Base-by-base conservation (phyloP, 2,329 filamentous ascomycete species). In the Coniochaeta hoffmannii region DNA sequence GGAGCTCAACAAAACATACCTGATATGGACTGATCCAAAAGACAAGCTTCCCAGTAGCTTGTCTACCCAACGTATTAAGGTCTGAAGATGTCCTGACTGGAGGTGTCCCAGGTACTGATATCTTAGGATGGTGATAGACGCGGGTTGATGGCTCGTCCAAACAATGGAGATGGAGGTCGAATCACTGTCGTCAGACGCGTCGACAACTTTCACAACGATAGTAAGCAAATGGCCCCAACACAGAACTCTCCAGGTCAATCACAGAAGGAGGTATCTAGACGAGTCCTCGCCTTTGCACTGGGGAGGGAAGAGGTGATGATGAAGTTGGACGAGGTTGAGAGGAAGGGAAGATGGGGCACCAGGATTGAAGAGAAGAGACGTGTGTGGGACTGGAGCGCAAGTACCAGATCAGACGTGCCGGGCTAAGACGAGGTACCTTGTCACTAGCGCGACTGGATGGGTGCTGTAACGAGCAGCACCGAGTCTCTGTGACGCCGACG, bases 361-460 rank as follows among this genome's bases (percentile, higher is more conserved):
- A 53, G 50, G 32, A 36, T 38, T 35, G 41, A 54, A 51, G 56
- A 57, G 51, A 53, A 59, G 56, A 54, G 32, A 57, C 54, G 57
- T 55, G 58, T 58, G 61, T 61, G 58, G 57, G 62, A 57, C 59
- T 26, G 26, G 22, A 31, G 56, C 53, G 22, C 52, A 59, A 57
- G 57, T 62, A 61, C 57, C 59, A 58, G 59, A 58, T 59, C 57
- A 57, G 63, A 61, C 62, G 62, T 61, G 63, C 57, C 58, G 57
- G 57, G 56, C 54, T 56, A 55, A 12, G 38, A 55, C 31, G 15
- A 64, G 58, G 63, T 64, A 64, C 63, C 61, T 46, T 53, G 51
- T 55, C 59, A 60, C 60, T 61, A 59, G 58, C 54, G 57, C 49
- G 49, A 51, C 49, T 51, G 49, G 28, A 22, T 53, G 56, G 26